A percentile compares a stretch with the other conserved stretches of the same genome.
These are phyloP conservation scores for Hypomyces rosellus DNA, from an alignment of 2,329 filamentous ascomycete genomes.

Conservation along the genomic window DNA sequence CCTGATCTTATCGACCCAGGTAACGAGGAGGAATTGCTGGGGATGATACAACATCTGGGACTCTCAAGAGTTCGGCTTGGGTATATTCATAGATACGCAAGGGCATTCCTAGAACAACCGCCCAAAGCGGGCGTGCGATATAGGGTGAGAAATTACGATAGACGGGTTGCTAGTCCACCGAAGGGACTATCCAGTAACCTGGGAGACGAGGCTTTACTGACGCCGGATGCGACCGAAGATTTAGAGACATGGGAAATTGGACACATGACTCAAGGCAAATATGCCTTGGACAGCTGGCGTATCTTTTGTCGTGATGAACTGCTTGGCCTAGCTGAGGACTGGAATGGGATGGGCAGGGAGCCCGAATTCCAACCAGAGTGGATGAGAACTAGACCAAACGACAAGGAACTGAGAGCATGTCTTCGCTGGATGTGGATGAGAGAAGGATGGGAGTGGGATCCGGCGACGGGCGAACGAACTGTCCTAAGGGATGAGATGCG, in stretches of 20 bases:
- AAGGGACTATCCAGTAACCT: not conserved
- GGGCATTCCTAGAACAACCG: constrained; percentile 58
- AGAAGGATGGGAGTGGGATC: constrained; percentile 79
- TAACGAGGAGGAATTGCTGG: constrained; percentile 44
- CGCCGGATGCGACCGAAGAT: constrained; percentile 6
- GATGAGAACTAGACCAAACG: constrained; percentile 75
- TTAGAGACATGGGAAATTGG: constrained; percentile 71
- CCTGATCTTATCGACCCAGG: constrained; percentile 50
- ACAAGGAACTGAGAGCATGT: constrained; percentile 86
- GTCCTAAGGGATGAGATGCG: constrained; percentile 48
- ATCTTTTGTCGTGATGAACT: constrained; percentile 85
- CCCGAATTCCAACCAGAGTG: constrained; percentile 73
- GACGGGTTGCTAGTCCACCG: constrained; percentile 23
- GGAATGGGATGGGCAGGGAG: constrained; percentile 52
- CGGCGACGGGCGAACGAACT: constrained; percentile 57
- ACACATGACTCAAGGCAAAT: constrained; percentile 74
- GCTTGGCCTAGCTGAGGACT: constrained; percentile 58
- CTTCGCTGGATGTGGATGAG: constrained; percentile 88
- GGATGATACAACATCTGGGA: constrained; percentile 63
- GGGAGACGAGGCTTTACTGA: constrained; percentile 4
- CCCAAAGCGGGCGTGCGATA: constrained; percentile 54
- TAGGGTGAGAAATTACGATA: constrained; percentile 43
- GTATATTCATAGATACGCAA: constrained; percentile 64
- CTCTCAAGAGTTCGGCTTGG: constrained; percentile 61
- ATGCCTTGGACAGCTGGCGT: constrained; percentile 84